Evolutionary conservation across 192 early-diverging fungal genomes (phyloP), one percentile per base, ranked within the genome.

Genomic region (Mortierella alpina): DNA sequence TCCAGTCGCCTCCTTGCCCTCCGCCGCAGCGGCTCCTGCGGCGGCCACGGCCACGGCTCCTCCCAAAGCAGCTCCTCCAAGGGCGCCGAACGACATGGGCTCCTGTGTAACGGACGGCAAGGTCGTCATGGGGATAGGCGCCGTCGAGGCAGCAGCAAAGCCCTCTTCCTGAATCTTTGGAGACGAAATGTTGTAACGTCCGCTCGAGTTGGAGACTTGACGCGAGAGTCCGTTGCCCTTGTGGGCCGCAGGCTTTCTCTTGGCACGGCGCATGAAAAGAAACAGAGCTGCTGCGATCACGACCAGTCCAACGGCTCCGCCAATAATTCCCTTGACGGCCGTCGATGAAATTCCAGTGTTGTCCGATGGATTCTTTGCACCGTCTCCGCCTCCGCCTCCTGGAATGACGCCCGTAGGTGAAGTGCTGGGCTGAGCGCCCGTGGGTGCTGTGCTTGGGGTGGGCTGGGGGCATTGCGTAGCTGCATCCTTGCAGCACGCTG

Each of bases 101-200:
- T 64, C 57, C 4, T 44, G 40, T 15, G 22, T 52, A 22, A 72
- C 53, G 12, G 77, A 55, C 53, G 70, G 64, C 41, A 78, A 31
- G 6, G 63, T 67, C 14, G 66, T 72, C 77, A 80, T 68, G 47
- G 77, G 77, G 42, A 80, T 80, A 2, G 77, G 70, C 41, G 51
- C 52, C 9, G 63, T 23, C 2, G 68, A 10, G 17, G 62, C 63
- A 44, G 75, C 46, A 22, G 52, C 18, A 20, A 72, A 63, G 39
- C 65, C 70, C 45, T 80, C 59, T 6, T 80, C 77, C 60, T 80
- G 77, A 57, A 80, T 47, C 53, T 80, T 80, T 40, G 77, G 77
- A 11, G 54, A 40, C 4, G 77, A 80, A 18, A 80, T 80, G 31
- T 80, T 72, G 54, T 80, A 80, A 13, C 66, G 70, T 11, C 18